Percentiles rank a stretch among this genome's conserved stretches.
phyloP scores from a whole-genome alignment of 108 stramenopile genomes.

The Chaetoceros muelleri region DNA sequence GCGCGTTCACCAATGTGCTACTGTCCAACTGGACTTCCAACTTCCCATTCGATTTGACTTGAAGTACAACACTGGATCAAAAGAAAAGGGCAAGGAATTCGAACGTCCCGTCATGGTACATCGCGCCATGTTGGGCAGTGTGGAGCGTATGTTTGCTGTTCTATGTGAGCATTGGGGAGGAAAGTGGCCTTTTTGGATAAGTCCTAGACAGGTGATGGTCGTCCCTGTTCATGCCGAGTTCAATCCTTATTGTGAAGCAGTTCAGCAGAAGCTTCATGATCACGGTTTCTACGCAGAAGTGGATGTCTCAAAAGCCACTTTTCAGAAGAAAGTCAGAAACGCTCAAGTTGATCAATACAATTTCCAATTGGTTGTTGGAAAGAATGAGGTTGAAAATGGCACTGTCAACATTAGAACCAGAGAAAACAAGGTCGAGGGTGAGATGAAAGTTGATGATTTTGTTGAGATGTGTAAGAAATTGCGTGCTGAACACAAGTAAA shows the following conservation, averaged over 20 bases:
- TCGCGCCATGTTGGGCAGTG: slow-evolving; percentile 97
- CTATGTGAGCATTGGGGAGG: slow-evolving; percentile 98
- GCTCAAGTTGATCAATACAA: slow-evolving; percentile 96
- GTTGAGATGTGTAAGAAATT: slow-evolving; percentile 58
- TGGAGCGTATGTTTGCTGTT: slow-evolving; percentile 99
- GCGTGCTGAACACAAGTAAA: slow-evolving; percentile 26
- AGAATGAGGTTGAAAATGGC: slow-evolving; percentile 76
- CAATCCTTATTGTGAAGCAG: slow-evolving; percentile 68
- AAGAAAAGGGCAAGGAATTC: slow-evolving; percentile 76
- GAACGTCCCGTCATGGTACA: slow-evolving; percentile 98
- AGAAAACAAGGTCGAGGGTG: slow-evolving; percentile 85
- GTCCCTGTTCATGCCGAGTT: slow-evolving; percentile 90
- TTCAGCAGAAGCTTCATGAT: slow-evolving; percentile 75
- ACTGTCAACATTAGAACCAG: slow-evolving; percentile 89
- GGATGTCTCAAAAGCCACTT: slow-evolving; percentile 84
- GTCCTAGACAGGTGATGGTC: slow-evolving; percentile 95
- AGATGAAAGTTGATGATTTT: slow-evolving; percentile 83
- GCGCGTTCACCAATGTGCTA: slow-evolving; percentile 98
- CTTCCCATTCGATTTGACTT: slow-evolving; percentile 98
- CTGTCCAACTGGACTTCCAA: slow-evolving; percentile 99
- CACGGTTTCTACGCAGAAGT: slow-evolving; percentile 93
- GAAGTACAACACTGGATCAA: slow-evolving; percentile 76
- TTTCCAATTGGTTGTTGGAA: slow-evolving; percentile 97
- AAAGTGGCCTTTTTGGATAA: slow-evolving; percentile 99
- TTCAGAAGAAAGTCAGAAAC: slow-evolving; percentile 98